These are phyloP conservation scores for Agrocybe praecox DNA, from an alignment of 768 basidiomycete genomes.

Conservation along the genomic window DNA sequence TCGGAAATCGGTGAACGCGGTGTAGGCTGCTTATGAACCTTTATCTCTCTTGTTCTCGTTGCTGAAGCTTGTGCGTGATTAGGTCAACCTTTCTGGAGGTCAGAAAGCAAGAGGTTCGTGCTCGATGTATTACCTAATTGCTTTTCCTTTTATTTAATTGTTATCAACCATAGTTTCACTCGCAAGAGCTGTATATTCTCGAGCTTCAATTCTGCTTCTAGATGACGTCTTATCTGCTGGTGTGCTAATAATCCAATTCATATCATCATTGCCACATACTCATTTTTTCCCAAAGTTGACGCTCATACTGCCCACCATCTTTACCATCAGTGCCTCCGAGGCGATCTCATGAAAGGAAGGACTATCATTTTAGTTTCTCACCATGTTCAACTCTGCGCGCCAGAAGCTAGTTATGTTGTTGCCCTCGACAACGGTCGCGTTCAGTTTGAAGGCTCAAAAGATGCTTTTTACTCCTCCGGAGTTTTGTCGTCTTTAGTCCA, in stretches of 20 bases:
- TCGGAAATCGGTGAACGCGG: slow-evolving; percentile 89
- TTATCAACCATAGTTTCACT: slow-evolving; percentile 38
- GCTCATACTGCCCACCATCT: slow-evolving; percentile 93
- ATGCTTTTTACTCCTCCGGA: slow-evolving; percentile 65
- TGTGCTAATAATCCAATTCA: slow-evolving; percentile 44
- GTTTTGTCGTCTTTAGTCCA: slow-evolving; percentile 70
- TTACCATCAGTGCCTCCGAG: slow-evolving; percentile 80
- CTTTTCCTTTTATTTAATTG: not conserved
- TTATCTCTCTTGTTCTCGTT: too few species aligned
- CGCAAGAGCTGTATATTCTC: slow-evolving; percentile 87
- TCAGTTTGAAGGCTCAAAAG: slow-evolving; percentile 67
- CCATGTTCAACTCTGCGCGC: slow-evolving; percentile 86
- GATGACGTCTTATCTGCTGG: slow-evolving; percentile 78
- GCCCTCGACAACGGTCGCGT: slow-evolving; percentile 84
- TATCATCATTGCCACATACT: not conserved
- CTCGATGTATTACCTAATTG: slow-evolving; percentile 43
- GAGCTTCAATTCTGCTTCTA: slow-evolving; percentile 78
- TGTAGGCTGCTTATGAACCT: slow-evolving; percentile 48
- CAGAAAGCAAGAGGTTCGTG: slow-evolving; percentile 58
- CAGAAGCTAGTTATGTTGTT: slow-evolving; percentile 81
- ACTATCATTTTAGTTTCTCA: slow-evolving; percentile 95
- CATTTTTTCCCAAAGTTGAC: slow-evolving; percentile 55
- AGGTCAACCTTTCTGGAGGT: slow-evolving; percentile 60
- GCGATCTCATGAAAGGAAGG: slow-evolving; percentile 76
- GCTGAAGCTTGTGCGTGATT: slow-evolving; percentile 23